Conservation (phyloP, 2,329 filamentous ascomycete species). For the Keithomyces neogunnii region DNA sequence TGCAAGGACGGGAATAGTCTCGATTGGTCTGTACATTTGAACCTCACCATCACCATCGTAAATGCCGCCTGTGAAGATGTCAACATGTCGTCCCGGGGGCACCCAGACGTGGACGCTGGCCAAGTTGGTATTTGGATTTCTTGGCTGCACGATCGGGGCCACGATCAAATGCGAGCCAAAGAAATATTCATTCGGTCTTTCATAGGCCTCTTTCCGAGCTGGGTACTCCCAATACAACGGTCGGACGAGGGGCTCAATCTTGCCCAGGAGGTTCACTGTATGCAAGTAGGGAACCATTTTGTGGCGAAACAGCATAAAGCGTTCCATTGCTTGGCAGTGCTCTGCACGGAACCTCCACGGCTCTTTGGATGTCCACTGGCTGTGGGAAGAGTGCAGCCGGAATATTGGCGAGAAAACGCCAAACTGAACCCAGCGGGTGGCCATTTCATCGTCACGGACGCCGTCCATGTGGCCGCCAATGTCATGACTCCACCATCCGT, state of each 20-base stretch:
- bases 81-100: conserved; percentile 43
- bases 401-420: conserved; percentile 54
- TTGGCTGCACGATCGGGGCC: conserved; percentile 43
- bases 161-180: conserved; percentile 50
- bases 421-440: conserved; percentile 53
- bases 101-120: conserved; percentile 46
- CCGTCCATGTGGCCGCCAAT: conserved; percentile 56
- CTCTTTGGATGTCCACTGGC: conserved; percentile 50
- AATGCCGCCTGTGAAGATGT: conserved; percentile 47
- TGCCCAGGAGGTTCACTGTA: conserved; percentile 41
- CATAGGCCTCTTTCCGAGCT: conserved; percentile 41
- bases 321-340: conserved; percentile 34
- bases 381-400: conserved; percentile 50
- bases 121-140: conserved; percentile 35
- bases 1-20: conserved; percentile 36
- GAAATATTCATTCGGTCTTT: conserved; percentile 47
- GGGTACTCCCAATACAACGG: conserved; percentile 56
- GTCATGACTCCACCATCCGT: conserved; percentile 62
- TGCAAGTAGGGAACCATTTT: conserved; percentile 51
- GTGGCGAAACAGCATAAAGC: conserved; percentile 45
- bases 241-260: conserved; percentile 43
- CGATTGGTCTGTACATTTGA: conserved; percentile 38
- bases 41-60: conserved; percentile 49
- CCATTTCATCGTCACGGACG: conserved; percentile 47
- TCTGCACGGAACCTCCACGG: conserved; percentile 43